Percentiles rank a stretch among this genome's conserved stretches.
Conservation (phyloP, 768 basidiomycete species). For the Phaffia australis region DNA sequence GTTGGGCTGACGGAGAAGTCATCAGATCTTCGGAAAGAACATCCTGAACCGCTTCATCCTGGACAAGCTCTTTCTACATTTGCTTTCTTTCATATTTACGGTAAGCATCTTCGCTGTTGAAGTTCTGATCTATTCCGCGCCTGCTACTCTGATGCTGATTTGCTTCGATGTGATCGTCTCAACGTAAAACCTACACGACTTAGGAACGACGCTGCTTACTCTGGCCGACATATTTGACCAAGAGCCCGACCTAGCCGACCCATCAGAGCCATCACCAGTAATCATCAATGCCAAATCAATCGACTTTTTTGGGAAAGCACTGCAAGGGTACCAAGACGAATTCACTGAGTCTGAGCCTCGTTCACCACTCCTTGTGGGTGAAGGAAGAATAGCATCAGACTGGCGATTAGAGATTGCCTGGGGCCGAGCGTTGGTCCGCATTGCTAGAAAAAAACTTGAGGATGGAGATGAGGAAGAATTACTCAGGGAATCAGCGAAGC, state of each 20-base stretch:
- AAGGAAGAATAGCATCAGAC: not conserved
- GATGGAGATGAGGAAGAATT: not conserved
- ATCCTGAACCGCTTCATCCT: too few relatives aligned
- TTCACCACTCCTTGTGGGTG: not conserved
- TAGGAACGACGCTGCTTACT: not conserved
- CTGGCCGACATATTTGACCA: not conserved
- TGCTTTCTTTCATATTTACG: conserved; percentile 15
- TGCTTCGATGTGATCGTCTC: not conserved
- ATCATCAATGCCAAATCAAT: conserved; percentile 3
- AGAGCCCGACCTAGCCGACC: not conserved
- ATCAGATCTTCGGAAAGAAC: not conserved
- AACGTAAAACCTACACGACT: not conserved
- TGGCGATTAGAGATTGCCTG: conserved; percentile 3
- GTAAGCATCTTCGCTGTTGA: not conserved
- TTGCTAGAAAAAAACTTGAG: not conserved
- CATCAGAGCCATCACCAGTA: not conserved
- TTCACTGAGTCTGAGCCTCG: not conserved
- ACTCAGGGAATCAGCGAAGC: not conserved
- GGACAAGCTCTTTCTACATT: not conserved
- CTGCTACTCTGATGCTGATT: not conserved
- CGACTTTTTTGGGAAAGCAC: not conserved
- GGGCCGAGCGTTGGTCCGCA: not conserved
- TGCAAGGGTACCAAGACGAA: not conserved
- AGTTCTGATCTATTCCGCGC: not conserved
- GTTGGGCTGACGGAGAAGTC: not conserved